Percentiles rank a stretch among this genome's conserved stretches.
phyloP scores from a whole-genome alignment of 2,329 filamentous ascomycete species.

The Neurospora sp. region DNA sequence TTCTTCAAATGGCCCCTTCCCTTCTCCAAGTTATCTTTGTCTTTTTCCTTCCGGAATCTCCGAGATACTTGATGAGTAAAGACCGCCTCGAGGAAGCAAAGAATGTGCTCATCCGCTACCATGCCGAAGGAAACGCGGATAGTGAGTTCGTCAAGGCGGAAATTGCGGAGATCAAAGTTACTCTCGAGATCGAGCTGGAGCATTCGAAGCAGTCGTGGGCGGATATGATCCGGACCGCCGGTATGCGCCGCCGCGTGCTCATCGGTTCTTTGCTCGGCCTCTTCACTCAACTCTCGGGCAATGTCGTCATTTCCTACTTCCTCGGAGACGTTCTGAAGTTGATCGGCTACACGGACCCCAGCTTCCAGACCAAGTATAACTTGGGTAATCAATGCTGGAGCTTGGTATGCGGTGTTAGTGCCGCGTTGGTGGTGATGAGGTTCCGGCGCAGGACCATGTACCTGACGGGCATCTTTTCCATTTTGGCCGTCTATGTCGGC shows the following conservation, averaged over 20 bases:
- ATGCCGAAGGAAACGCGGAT: conserved; percentile 40
- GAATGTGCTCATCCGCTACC: conserved; percentile 19
- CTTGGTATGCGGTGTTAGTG: conserved; percentile 32
- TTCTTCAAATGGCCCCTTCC: conserved; percentile 34
- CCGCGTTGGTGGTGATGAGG: conserved; percentile 32
- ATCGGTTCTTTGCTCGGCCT: conserved; percentile 40
- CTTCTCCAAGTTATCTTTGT: conserved; percentile 30
- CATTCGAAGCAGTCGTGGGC: conserved; percentile 38
- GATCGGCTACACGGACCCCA: conserved; percentile 32
- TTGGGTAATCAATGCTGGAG: conserved; percentile 37
- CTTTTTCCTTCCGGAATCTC: conserved; percentile 23
- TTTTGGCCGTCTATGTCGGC: conserved; percentile 41
- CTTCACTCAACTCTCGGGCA: conserved; percentile 45
- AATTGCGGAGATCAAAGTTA: conserved; percentile 48
- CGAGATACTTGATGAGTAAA: conserved; percentile 19
- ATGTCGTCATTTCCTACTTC: conserved; percentile 41
- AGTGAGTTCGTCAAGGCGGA: conserved; percentile 47
- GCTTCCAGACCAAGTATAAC: conserved; percentile 33
- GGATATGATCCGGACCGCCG: conserved; percentile 39
- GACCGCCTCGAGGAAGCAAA: conserved; percentile 18
- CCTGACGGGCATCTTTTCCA: conserved; percentile 37
- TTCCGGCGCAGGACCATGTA: conserved; percentile 40
- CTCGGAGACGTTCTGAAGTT: conserved; percentile 34
- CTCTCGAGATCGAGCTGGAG: conserved; percentile 43
- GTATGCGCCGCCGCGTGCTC: conserved; percentile 38